Evolutionary conservation across 495 filamentous ascomycete genomes (phyloP), one percentile per base, ranked within the genome.

Genomic region (Xylaria grammica): DNA sequence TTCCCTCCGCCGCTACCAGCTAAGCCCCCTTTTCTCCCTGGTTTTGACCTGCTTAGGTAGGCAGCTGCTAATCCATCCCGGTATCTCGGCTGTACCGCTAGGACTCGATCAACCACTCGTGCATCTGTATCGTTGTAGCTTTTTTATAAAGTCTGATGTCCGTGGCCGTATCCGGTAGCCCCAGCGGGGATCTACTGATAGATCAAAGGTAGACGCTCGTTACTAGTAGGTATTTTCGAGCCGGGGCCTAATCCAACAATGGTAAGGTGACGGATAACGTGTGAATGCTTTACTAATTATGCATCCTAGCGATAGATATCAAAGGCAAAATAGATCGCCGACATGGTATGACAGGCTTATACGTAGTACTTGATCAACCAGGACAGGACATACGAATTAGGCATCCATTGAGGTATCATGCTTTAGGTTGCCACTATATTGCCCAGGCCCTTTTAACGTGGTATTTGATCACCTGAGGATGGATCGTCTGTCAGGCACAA

Each of bases 31-130:
- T n/a, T n/a, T n/a, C 52, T 30, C 11, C 32, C 32, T 36, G 4
- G 8, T 45, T 42, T 57, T 10, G 36, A 57, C 36, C 54, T 57
- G 38, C 54, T 36, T 20, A 57, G 54, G 20, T 44, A 57, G 54
- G 54, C 54, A 57, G 38, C 54, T 45, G 54, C 38, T 0, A 8
- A 11, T 13, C 0, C 15, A 32, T 52, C 49, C 46, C 17, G 46
- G 24, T 32, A 38, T 49, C 24, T 50, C n/a, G n/a, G 50, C 29
- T 52, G 29, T 22, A 30, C 51, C 24, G 54, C 22, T 44, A 56
- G 8, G 34, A 56, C 13, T 56, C 52, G 52, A 32, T 55, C 52
- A 55, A 40, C 52, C 19, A 38, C 44, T 36, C 15, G 53, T 44
- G 24, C 9, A 9, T 30, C 13, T 44, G 15, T 34, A 17, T 29